These are phyloP conservation scores for Tillandsia leiboldiana DNA, from an alignment of 176 grass and related monocot genomes.

Conservation along the genomic window DNA sequence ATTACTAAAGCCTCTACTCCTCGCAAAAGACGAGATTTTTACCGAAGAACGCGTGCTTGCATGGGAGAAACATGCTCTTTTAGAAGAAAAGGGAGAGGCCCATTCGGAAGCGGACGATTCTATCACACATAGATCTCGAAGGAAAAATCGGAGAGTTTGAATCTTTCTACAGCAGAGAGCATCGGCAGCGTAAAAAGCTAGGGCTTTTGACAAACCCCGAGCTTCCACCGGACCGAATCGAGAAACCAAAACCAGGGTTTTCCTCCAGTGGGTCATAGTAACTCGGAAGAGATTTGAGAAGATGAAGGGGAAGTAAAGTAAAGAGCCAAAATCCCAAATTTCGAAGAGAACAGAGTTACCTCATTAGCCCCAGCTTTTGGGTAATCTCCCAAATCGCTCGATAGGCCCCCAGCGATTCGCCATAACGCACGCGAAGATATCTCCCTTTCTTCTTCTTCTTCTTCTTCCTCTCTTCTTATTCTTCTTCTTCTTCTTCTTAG, in stretches of 20 bases:
- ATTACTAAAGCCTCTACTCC: background rate
- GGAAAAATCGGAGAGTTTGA: background rate
- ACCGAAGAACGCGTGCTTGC: background rate
- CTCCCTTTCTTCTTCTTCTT: background rate
- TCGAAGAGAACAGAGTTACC: background rate
- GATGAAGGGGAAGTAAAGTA: background rate
- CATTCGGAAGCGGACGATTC: background rate
- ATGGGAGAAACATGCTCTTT: background rate
- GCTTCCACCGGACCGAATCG: background rate
- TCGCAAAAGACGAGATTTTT: background rate
- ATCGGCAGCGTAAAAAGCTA: background rate
- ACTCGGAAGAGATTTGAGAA: background rate
- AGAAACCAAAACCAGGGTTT: slow-evolving; percentile 8
- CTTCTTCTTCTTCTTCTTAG: background rate
- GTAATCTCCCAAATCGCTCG: background rate
- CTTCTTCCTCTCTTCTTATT: background rate
- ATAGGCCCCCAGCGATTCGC: too few relatives aligned
- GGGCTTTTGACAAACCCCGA: background rate
- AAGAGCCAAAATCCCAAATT: background rate
- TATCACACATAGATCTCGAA: background rate
- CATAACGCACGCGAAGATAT: background rate
- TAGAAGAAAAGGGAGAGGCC: background rate
- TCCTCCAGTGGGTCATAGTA: slow-evolving; percentile 31
- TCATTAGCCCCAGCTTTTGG: background rate
- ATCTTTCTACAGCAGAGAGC: background rate